Evolutionary conservation across 2,329 filamentous ascomycete species (phyloP).

Genomic region (Clonostachys solani): DNA sequence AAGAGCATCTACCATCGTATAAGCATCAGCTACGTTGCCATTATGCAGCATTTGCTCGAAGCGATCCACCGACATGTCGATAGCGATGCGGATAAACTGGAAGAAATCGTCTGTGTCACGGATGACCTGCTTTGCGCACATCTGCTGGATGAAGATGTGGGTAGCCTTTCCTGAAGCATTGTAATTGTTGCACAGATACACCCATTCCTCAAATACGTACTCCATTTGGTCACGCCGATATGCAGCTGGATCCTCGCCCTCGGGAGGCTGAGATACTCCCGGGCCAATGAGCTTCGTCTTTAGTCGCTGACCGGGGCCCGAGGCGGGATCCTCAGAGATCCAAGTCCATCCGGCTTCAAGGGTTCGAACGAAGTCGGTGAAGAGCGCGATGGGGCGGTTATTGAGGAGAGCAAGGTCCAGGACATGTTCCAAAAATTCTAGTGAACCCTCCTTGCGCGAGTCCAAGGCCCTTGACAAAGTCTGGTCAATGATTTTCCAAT

Average conservation of each 20-base stretch:
- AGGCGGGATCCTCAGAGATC: conserved; percentile 68
- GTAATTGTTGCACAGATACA: conserved; percentile 74
- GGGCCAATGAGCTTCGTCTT: conserved; percentile 55
- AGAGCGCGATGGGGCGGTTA: conserved; percentile 72
- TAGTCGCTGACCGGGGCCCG: conserved; percentile 63
- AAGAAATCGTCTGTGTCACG: conserved; percentile 72
- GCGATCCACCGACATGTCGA: conserved; percentile 74
- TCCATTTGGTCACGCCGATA: conserved; percentile 79
- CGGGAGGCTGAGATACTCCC: conserved; percentile 28
- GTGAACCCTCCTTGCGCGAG: conserved; percentile 64
- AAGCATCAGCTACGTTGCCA: conserved; percentile 53
- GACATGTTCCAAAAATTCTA: conserved; percentile 77
- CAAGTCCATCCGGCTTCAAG: conserved; percentile 78
- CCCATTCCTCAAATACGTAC: conserved; percentile 96
- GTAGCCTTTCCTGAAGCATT: conserved; percentile 69
- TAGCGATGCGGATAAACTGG: conserved; percentile 73
- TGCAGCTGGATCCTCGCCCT: conserved; percentile 37
- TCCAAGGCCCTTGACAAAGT: conserved; percentile 70
- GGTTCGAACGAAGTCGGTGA: conserved; percentile 81
- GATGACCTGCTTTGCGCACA: conserved; percentile 72
- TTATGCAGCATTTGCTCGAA: conserved; percentile 69
- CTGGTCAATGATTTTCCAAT: conserved; percentile 63
- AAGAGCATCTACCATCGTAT: conserved; percentile 69
- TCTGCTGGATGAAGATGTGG: conserved; percentile 76
- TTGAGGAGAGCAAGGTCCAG: conserved; percentile 76